Conservation (phyloP, 2,329 filamentous ascomycete species). For the Aspergillus sp. region DNA sequence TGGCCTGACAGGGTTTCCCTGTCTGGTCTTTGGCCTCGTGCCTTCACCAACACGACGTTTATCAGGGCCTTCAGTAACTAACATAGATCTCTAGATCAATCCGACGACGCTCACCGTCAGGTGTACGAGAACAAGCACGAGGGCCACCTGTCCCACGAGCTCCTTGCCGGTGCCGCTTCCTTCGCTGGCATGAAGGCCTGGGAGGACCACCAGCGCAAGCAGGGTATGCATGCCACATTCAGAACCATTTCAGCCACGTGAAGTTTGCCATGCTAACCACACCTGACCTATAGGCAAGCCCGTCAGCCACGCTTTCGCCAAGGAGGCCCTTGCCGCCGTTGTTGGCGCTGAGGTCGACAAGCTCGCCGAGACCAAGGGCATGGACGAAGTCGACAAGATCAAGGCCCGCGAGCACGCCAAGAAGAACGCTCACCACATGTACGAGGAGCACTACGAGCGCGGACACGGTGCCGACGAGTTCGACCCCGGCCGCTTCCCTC, state of each 20-base stretch:
- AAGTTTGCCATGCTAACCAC: not conserved
- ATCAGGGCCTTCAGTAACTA: not conserved
- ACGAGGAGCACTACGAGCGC: conserved; percentile 62
- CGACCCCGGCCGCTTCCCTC: conserved; percentile 45
- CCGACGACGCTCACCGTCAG: conserved; percentile 56
- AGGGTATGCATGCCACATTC: conserved; percentile 53
- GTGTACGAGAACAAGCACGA: conserved; percentile 59
- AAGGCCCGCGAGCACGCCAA: conserved; percentile 52
- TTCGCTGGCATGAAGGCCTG: conserved; percentile 80
- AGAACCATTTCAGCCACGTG: not conserved
- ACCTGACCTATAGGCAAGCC: conserved; percentile 58
- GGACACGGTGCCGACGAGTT: conserved; percentile 51
- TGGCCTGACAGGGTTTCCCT: not conserved
- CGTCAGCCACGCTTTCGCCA: conserved; percentile 73
- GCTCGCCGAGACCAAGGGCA: conserved; percentile 70
- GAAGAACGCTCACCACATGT: conserved; percentile 60
- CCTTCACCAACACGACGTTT: not conserved
- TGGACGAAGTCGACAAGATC: conserved; percentile 60
- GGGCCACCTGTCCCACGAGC: conserved; percentile 69
- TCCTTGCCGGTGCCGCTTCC: conserved; percentile 72
- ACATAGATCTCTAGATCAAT: conserved; percentile 45
- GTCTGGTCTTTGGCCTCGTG: not conserved
- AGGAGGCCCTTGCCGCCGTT: conserved; percentile 72
- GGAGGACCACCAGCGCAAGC: conserved; percentile 70
- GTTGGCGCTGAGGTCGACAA: conserved; percentile 76